Percentiles rank a stretch among this genome's conserved stretches.
phyloP scores from a whole-genome alignment of 768 basidiomycete species.

The Rubroboletus pulcherrimus region DNA sequence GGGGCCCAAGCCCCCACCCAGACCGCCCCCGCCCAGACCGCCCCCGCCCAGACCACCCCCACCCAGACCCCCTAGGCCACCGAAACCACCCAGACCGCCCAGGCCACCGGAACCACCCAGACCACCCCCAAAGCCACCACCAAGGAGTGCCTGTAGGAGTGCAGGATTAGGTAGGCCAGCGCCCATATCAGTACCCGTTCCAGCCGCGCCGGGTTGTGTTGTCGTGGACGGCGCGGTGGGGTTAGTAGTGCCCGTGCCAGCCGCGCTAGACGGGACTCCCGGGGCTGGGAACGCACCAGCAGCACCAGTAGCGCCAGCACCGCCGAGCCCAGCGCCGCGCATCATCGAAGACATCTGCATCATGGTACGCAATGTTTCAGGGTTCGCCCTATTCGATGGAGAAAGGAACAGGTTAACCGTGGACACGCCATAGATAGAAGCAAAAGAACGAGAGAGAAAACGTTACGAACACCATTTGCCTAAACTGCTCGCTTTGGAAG shows the following conservation, averaged over 20 bases:
- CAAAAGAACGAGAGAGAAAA: neutral
- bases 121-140: constrained; percentile 4
- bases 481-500: constrained; percentile 72
- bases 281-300: constrained; percentile 54
- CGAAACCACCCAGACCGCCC: constrained; percentile 15
- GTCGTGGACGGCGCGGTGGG: constrained; percentile 18
- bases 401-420: neutral
- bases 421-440: neutral
- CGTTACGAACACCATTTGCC: constrained; percentile 63
- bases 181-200: constrained; percentile 18
- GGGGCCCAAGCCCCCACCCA: constrained; percentile 18
- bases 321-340: constrained; percentile 36
- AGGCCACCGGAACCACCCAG: neutral
- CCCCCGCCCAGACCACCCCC: constrained; percentile 31
- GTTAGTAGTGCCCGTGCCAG: constrained; percentile 18
- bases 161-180: constrained; percentile 37
- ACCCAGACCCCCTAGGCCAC: constrained; percentile 20
- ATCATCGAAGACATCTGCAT: constrained; percentile 59
- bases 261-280: constrained; percentile 42
- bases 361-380: constrained; percentile 70
- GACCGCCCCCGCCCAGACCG: too few species aligned
- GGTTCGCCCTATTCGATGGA: constrained; percentile 58
- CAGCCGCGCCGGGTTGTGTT: constrained; percentile 19
- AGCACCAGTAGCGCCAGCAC: constrained; percentile 26
- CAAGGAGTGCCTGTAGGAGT: constrained; percentile 33